Evolutionary conservation across 495 filamentous ascomycete species (phyloP).

Genomic region (Beverwykella pulmonaria): DNA sequence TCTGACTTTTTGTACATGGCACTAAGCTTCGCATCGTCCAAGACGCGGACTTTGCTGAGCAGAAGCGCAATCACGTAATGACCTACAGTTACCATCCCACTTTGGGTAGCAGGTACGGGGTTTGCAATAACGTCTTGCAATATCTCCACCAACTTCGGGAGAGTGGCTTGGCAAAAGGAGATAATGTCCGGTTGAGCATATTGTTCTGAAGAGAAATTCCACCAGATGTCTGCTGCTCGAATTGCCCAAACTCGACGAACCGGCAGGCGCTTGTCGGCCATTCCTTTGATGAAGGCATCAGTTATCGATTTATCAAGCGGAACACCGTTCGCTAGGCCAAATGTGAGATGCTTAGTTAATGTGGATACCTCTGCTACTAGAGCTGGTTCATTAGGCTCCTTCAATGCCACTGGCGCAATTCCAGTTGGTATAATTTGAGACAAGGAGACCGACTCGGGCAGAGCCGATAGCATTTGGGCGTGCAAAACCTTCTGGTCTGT

Average conservation of each 20-base stretch:
- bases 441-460: conserved; percentile 59
- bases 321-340: conserved; percentile 59
- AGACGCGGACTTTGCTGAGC: conserved; percentile 49
- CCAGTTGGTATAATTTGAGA: conserved; percentile 67
- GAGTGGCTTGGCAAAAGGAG: conserved; percentile 58
- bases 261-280: conserved; percentile 78
- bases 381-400: conserved; percentile 86
- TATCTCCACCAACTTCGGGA: conserved; percentile 68
- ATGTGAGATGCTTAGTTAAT: conserved; percentile 62
- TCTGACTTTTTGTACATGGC: conserved; percentile 61
- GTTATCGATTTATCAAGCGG: conserved; percentile 63
- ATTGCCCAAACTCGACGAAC: conserved; percentile 81
- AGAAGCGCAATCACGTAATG: conserved; percentile 71
- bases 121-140: conserved; percentile 78
- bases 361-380: conserved; percentile 72
- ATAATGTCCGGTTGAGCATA: conserved; percentile 47
- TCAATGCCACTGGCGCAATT: conserved; percentile 64
- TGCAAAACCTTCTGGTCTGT: conserved; percentile 80
- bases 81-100: conserved; percentile 70
- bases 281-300: conserved; percentile 77
- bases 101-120: conserved; percentile 73
- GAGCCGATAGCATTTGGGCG: conserved; percentile 70
- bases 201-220: conserved; percentile 53
- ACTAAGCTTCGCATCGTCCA: conserved; percentile 49
- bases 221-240: conserved; percentile 71